Percentiles rank a stretch among this genome's conserved stretches.
These are phyloP conservation scores for Ophiostoma tasmaniense DNA, from an alignment of 2,329 filamentous ascomycete species.

Conservation along the genomic window DNA sequence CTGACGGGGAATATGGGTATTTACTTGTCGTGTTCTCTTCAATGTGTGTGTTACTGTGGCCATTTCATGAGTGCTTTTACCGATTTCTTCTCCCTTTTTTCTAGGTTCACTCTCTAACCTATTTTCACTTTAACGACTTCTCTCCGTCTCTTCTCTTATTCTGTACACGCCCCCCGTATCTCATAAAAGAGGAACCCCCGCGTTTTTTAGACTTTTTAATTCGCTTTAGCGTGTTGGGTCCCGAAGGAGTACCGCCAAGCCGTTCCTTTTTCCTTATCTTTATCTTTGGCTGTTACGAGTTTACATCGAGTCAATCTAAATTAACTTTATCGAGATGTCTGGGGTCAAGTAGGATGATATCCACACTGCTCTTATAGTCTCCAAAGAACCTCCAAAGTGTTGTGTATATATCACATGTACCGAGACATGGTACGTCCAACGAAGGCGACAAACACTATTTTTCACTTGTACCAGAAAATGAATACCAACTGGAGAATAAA, in stretches of 20 bases:
- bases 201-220: not conserved
- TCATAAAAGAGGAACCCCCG: not conserved
- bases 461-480: not conserved
- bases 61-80: not conserved
- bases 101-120: not conserved
- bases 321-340: not conserved
- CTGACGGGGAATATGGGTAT: not conserved
- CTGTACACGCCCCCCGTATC: not conserved
- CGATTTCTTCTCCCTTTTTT: not conserved
- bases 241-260: not conserved
- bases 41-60: too few relatives aligned
- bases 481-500: not conserved
- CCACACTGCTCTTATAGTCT: not conserved
- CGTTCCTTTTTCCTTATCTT: not conserved
- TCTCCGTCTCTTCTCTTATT: not conserved
- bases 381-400: accelerated
- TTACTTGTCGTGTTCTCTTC: not conserved
- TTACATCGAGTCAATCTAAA: not conserved
- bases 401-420: not conserved
- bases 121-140: not conserved
- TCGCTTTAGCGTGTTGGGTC: not conserved
- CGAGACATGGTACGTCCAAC: not conserved
- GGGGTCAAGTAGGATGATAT: not conserved
- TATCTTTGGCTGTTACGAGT: not conserved
- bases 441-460: not conserved